Conservation (phyloP, 2,329 filamentous ascomycete species). For the Macrophomina pseudophaseolina region DNA sequence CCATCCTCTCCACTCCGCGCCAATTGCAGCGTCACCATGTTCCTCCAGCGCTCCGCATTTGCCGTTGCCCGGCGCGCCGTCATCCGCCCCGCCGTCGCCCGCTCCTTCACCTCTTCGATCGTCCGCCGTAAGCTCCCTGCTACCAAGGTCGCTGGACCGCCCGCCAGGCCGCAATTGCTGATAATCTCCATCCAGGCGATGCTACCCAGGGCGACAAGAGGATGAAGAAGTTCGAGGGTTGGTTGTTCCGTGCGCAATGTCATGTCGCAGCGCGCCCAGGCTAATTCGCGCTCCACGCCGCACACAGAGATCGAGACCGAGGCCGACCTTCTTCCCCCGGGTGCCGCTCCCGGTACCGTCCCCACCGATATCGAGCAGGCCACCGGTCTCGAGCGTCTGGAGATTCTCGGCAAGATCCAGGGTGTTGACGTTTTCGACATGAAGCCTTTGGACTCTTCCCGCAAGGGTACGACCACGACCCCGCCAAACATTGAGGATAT, state of each 20-base stretch:
- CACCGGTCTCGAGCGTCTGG: slow-evolving; percentile 96
- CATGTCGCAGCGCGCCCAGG: slow-evolving; percentile 28
- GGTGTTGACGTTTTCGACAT: slow-evolving; percentile 98
- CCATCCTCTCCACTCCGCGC: slow-evolving; percentile 41
- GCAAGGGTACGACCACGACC: slow-evolving; percentile 69
- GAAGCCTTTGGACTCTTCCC: slow-evolving; percentile 90
- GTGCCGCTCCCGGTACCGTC: slow-evolving; percentile 80
- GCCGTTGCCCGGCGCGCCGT: slow-evolving; percentile 53
- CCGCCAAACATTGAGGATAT: not conserved
- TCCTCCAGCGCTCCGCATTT: slow-evolving; percentile 57
- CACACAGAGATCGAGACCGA: slow-evolving; percentile 77
- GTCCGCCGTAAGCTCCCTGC: slow-evolving; percentile 49
- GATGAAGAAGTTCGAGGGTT: slow-evolving; percentile 55
- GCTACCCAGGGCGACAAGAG: slow-evolving; percentile 43
- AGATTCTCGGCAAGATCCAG: slow-evolving; percentile 99
- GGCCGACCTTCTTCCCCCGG: slow-evolving; percentile 83
- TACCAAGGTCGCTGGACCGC: slow-evolving; percentile 31
- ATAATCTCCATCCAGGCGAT: slow-evolving; percentile 38
- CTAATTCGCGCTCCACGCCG: slow-evolving; percentile 33
- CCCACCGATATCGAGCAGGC: slow-evolving; percentile 95
- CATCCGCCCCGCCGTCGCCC: slow-evolving; percentile 46
- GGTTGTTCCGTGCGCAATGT: slow-evolving; percentile 33
- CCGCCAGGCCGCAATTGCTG: slow-evolving; percentile 41
- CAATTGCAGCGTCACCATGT: slow-evolving; percentile 48
- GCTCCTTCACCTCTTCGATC: slow-evolving; percentile 54